Conservation (phyloP, 176 grass and related monocot species). For the barley (Hordeum vulgare) region MorexV3_pseudomolecules_assembly NC_058518.1:485885201-485885700, state of each 20-base stretch:
- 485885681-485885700: constrained; percentile 95
- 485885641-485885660: no score
- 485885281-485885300: constrained; percentile 57
- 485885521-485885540: constrained; percentile 49
- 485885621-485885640: no score
- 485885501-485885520: constrained; percentile 85
- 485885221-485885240: constrained; percentile 52
- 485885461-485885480: constrained; percentile 68
- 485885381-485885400: constrained; percentile 87
- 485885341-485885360: background rate
- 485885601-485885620: no score
- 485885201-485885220: background rate
- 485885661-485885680: constrained; percentile 77
- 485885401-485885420: constrained; percentile 63
- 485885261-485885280: constrained; percentile 61
- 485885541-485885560: no score
- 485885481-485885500: constrained; percentile 72
- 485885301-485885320: background rate
- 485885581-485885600: no score
- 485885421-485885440: constrained; percentile 69
- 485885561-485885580: no score
- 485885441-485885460: constrained; percentile 83
- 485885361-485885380: background rate
- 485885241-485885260: constrained; percentile 62
- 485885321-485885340: background rate